A percentile compares a stretch with the other conserved stretches of the same genome.
Evolutionary conservation across 345 rosid genomes (phyloP).

Genomic region (Pistacia vera): DNA sequence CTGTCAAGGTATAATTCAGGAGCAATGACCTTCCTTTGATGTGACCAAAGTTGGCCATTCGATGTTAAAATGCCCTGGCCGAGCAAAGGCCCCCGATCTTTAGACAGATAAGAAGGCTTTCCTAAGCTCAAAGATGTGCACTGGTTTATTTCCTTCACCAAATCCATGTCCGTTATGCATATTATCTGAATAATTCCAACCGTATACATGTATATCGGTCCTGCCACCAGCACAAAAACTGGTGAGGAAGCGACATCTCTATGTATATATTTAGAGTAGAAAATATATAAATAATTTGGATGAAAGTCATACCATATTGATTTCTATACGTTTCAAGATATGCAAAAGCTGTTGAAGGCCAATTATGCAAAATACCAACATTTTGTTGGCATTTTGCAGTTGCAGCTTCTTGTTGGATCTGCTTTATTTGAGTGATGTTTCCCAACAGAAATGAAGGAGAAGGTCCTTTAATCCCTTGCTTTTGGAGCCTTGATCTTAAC

Average conservation of each 20-base stretch:
- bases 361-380: slow-evolving; percentile 29
- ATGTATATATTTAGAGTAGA: not conserved
- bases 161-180: slow-evolving; percentile 34
- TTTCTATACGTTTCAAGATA: slow-evolving; percentile 31
- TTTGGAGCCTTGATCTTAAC: slow-evolving; percentile 33
- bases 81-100: slow-evolving; percentile 49
- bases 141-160: slow-evolving; percentile 47
- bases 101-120: slow-evolving; percentile 48
- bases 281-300: not conserved
- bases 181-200: slow-evolving; percentile 43
- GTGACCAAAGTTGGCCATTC: slow-evolving; percentile 45
- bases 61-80: slow-evolving; percentile 53
- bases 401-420: slow-evolving; percentile 21
- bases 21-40: slow-evolving; percentile 46
- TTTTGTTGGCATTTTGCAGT: not conserved
- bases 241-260: not conserved
- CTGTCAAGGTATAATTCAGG: slow-evolving; percentile 46
- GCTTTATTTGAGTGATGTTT: slow-evolving; percentile 40
- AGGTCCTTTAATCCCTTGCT: slow-evolving; percentile 54
- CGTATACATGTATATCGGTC: slow-evolving; percentile 42
- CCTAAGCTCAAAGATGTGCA: slow-evolving; percentile 42
- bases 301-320: slow-evolving; percentile 38
- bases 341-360: slow-evolving; percentile 42
- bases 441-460: slow-evolving; percentile 42
- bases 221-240: slow-evolving; percentile 20